phyloP scores from a whole-genome alignment of 2,329 filamentous ascomycete species.

The Chrysosporium keratinophilum region DNA sequence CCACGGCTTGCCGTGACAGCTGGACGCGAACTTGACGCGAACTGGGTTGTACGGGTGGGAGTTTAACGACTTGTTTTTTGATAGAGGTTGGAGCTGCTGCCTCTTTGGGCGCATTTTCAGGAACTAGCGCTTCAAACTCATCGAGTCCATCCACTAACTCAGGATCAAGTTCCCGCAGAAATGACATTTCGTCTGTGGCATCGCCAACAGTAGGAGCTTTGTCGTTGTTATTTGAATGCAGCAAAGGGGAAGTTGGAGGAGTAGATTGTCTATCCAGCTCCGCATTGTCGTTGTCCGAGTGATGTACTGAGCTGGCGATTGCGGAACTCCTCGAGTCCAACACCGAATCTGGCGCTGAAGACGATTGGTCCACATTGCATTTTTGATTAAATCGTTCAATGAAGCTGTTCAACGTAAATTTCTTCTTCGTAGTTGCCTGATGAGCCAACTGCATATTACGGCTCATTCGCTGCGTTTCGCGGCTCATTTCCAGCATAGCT shows the following conservation, averaged over 20 bases:
- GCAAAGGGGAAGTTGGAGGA: conserved; percentile 58
- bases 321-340: conserved; percentile 19
- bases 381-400: conserved; percentile 76
- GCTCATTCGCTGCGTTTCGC: conserved; percentile 83
- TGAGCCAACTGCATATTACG: conserved; percentile 86
- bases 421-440: conserved; percentile 82
- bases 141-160: background rate
- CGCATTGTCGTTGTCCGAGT: conserved; percentile 41
- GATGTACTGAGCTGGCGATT: conserved; percentile 32
- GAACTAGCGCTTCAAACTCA: background rate
- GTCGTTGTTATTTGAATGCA: conserved; percentile 12
- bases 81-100: background rate
- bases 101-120: background rate
- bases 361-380: conserved; percentile 28
- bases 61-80: background rate
- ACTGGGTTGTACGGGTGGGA: background rate
- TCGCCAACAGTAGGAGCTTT: background rate
- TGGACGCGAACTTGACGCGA: conserved; percentile 30
- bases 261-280: conserved; percentile 45
- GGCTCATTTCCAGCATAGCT: conserved; percentile 85
- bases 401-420: conserved; percentile 70
- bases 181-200: background rate
- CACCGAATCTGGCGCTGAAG: conserved; percentile 8
- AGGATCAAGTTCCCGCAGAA: background rate
- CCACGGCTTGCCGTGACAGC: conserved; percentile 31